Percentiles rank a stretch among this genome's conserved stretches.
These are phyloP conservation scores for Talaromyces sp. DNA, from an alignment of 2,329 filamentous ascomycete species.

Conservation along the genomic window DNA sequence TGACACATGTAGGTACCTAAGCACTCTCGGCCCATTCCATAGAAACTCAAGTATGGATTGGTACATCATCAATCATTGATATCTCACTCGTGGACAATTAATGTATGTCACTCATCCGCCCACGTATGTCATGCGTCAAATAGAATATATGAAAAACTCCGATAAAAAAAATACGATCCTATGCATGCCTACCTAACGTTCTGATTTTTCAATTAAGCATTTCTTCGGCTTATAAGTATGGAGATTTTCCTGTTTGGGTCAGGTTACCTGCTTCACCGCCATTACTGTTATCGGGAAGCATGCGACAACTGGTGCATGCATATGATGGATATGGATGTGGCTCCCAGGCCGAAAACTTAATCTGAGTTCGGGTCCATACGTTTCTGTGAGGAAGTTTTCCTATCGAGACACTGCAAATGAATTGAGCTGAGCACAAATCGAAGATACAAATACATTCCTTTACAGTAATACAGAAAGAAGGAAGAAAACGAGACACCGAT, in stretches of 20 bases:
- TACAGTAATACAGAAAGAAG: not conserved
- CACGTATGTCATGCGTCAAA: constrained; percentile 8
- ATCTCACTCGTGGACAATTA: not conserved
- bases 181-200: constrained; percentile 16
- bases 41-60: not conserved
- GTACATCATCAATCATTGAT: not conserved
- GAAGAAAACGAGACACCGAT: constrained; percentile 4
- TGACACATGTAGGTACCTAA: not conserved
- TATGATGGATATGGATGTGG: not conserved
- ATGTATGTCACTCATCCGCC: not conserved
- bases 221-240: not conserved
- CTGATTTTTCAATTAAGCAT: not conserved
- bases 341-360: not conserved
- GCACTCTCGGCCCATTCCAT: not conserved
- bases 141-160: not conserved
- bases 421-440: constrained; percentile 1
- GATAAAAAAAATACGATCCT: not conserved
- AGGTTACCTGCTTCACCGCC: constrained; percentile 9
- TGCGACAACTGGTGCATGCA: not conserved
- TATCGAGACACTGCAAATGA: not conserved
- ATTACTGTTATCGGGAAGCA: not conserved
- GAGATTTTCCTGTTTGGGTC: not conserved
- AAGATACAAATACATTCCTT: constrained; percentile 17
- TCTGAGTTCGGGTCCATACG: not conserved
- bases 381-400: not conserved